Conservation (phyloP, 169 alveolate genomes). For the Babesia gibsoni region DNA sequence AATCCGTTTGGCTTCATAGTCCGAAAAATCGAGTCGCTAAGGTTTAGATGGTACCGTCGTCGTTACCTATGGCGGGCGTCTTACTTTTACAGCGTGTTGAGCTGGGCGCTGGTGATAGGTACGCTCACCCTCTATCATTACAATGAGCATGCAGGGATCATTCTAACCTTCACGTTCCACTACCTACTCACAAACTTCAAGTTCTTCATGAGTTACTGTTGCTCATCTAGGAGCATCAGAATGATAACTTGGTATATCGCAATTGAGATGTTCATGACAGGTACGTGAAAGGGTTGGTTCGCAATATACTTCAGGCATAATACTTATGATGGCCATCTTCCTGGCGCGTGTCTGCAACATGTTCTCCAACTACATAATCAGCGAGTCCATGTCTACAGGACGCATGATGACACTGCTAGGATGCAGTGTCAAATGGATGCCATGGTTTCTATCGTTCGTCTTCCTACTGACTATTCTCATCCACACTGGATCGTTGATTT, state of each 20-base stretch:
- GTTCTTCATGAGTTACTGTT: slow-evolving; percentile 71
- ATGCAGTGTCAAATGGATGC: slow-evolving; percentile 81
- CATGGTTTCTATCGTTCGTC: slow-evolving; percentile 70
- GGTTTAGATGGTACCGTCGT: slow-evolving; percentile 76
- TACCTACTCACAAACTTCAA: slow-evolving; percentile 66
- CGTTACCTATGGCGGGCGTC: slow-evolving; percentile 79
- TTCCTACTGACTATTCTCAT: slow-evolving; percentile 11
- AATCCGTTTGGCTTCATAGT: slow-evolving; percentile 31
- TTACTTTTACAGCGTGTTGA: slow-evolving; percentile 64
- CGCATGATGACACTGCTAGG: slow-evolving; percentile 74
- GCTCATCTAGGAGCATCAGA: slow-evolving; percentile 66
- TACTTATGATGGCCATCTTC: slow-evolving; percentile 36
- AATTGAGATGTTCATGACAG: slow-evolving; percentile 53
- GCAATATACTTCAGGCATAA: neutral
- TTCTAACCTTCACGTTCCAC: slow-evolving; percentile 66
- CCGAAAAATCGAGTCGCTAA: slow-evolving; percentile 26
- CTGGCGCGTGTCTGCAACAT: slow-evolving; percentile 68
- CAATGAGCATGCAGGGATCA: slow-evolving; percentile 14
- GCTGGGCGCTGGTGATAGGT: slow-evolving; percentile 62
- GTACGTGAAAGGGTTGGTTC: slow-evolving; percentile 12
- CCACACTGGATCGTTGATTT: slow-evolving; percentile 26
- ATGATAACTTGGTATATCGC: slow-evolving; percentile 64
- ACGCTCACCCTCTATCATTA: neutral
- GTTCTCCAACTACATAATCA: slow-evolving; percentile 75
- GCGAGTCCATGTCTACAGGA: slow-evolving; percentile 80